Evolutionary conservation across 371 early-diverging fungal genomes (phyloP).

Genomic region (Basidiobolus meristosporus): DNA sequence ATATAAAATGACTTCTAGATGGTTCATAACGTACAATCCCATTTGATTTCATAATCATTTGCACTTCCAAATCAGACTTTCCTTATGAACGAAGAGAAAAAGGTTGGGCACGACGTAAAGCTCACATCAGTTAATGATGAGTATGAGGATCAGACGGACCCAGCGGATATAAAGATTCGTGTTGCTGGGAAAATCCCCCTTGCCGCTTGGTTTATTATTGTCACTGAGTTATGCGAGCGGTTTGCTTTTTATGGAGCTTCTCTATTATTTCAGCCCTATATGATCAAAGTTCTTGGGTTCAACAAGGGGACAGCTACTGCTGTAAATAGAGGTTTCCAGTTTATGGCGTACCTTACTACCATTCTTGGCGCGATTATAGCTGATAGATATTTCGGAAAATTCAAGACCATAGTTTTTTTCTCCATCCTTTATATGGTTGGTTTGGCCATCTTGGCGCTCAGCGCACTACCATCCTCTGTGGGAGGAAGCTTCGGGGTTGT

Average conservation of each 20-base stretch:
- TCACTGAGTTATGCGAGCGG: too few relatives aligned
- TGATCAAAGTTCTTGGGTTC: slow-evolving; percentile 18
- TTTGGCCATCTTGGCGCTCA: slow-evolving; percentile 34
- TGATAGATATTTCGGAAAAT: slow-evolving; percentile 68
- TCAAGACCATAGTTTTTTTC: slow-evolving; percentile 51
- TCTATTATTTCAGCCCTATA: slow-evolving; percentile 45
- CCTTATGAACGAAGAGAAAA: too few relatives aligned
- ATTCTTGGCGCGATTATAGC: slow-evolving; percentile 62
- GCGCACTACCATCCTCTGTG: slow-evolving; percentile 26
- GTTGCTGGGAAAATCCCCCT: slow-evolving; percentile 19
- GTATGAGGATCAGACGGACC: too few relatives aligned
- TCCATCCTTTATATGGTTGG: slow-evolving; percentile 43
- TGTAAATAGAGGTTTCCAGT: slow-evolving; percentile 52
- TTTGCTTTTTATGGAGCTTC: slow-evolving; percentile 53
- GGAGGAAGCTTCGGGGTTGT: slow-evolving; percentile 28
- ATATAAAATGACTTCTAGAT: too few relatives aligned
- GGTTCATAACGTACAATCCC: too few relatives aligned
- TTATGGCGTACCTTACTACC: slow-evolving; percentile 62
- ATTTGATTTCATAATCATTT: too few relatives aligned
- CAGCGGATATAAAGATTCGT: slow-evolving; percentile 4
- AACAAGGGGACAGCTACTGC: slow-evolving; percentile 39
- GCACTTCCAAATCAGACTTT: too few relatives aligned
- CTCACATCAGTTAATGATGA: too few relatives aligned
- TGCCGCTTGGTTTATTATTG: slow-evolving; percentile 31
- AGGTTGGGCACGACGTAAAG: too few relatives aligned